These are phyloP conservation scores for Laguncularia racemosa DNA, from an alignment of 345 rosid genomes.

Conservation along the genomic window DNA sequence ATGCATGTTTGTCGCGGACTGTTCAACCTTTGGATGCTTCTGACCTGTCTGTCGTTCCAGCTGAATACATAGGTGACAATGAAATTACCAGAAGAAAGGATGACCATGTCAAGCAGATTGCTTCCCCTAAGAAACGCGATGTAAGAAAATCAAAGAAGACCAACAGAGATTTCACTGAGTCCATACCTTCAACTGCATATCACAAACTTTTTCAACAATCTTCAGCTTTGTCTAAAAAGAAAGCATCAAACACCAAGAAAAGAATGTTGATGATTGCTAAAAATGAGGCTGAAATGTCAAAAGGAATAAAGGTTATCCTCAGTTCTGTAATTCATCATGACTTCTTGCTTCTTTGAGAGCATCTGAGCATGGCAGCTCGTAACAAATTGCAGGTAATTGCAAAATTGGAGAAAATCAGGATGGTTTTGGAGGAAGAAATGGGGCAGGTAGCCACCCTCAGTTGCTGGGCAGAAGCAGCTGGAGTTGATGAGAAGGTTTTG, in stretches of 20 bases:
- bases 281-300: constrained; percentile 70
- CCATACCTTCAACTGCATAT: constrained; percentile 16
- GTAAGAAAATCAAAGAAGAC: constrained; percentile 19
- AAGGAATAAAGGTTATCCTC: constrained; percentile 63
- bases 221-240: constrained; percentile 19
- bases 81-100: constrained; percentile 12
- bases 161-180: constrained; percentile 1
- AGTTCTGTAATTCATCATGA: neutral
- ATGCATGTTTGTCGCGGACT: constrained; percentile 31
- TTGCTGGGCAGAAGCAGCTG: constrained; percentile 87
- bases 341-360: too few species aligned
- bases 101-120: constrained; percentile 16
- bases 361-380: neutral
- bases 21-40: constrained; percentile 20
- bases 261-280: constrained; percentile 46
- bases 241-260: constrained; percentile 29
- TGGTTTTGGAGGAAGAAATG: constrained; percentile 47
- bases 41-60: constrained; percentile 25
- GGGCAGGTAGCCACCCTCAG: constrained; percentile 50
- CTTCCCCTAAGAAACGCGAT: constrained; percentile 33
- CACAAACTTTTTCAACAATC: constrained; percentile 15
- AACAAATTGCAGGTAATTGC: constrained; percentile 41
- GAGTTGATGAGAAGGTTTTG: constrained; percentile 51
- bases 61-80: constrained; percentile 13
- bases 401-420: constrained; percentile 57